phyloP scores from a whole-genome alignment of 2,329 filamentous ascomycete species.

The Elsinoe ampelina region DNA sequence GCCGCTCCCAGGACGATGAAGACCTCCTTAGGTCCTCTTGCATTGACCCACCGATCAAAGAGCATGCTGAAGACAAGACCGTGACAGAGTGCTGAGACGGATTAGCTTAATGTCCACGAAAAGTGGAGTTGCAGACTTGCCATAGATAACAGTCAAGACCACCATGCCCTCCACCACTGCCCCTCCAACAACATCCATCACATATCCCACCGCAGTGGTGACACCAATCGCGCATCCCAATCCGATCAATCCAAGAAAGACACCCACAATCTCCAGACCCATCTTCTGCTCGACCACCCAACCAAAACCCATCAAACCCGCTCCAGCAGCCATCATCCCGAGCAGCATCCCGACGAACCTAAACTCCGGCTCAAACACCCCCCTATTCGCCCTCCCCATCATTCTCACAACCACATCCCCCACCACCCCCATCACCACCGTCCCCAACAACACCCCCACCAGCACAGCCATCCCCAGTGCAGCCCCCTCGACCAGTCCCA shows the following conservation, averaged over 20 bases:
- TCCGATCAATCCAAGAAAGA: conserved; percentile 1
- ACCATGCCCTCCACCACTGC: conserved; percentile 65
- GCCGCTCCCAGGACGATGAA: conserved; percentile 2
- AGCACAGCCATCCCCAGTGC: not conserved
- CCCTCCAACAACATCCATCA: conserved; percentile 82
- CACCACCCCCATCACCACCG: not conserved
- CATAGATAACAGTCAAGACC: conserved; percentile 45
- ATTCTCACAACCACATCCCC: not conserved
- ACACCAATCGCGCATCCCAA: conserved; percentile 2
- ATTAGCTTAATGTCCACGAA: not conserved
- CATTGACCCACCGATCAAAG: not conserved
- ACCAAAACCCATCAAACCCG: conserved; percentile 1
- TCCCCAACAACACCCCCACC: not conserved
- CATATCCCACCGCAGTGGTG: conserved; percentile 57
- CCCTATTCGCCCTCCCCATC: conserved; percentile 4
- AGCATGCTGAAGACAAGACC: not conserved
- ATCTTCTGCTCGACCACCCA: not conserved
- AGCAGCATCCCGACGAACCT: conserved; percentile 1
- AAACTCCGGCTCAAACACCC: conserved; percentile 12
- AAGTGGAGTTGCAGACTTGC: not conserved
- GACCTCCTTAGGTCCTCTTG: conserved; percentile 11
- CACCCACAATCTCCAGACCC: not conserved
- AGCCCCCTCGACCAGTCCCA: not conserved
- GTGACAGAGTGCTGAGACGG: not conserved
- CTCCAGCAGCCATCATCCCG: not conserved